Evolutionary conservation across 768 basidiomycete genomes (phyloP).

Genomic region (Pulveroboletus sp.): DNA sequence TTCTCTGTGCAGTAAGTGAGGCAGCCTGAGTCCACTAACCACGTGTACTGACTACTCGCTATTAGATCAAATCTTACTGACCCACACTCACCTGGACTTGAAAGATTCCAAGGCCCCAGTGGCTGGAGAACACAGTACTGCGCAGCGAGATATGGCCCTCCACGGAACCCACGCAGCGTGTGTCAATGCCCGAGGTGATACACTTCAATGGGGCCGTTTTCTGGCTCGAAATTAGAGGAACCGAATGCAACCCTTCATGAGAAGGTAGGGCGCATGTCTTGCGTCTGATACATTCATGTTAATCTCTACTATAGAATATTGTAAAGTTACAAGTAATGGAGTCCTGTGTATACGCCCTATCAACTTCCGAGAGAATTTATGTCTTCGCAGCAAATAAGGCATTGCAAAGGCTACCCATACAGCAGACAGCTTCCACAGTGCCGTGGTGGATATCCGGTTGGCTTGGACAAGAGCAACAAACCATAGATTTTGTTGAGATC

Average conservation of each 20-base stretch:
- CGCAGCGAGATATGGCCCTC: slow-evolving; percentile 70
- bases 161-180: slow-evolving; percentile 69
- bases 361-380: slow-evolving; percentile 73
- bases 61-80: slow-evolving; percentile 47
- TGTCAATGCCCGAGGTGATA: slow-evolving; percentile 75
- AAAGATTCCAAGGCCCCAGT: slow-evolving; percentile 51
- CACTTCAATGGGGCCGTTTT: slow-evolving; percentile 82
- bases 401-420: slow-evolving; percentile 42
- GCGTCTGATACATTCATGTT: neutral
- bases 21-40: neutral
- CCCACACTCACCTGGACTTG: slow-evolving; percentile 36
- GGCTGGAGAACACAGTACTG: slow-evolving; percentile 67
- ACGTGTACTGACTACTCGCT: neutral
- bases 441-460: slow-evolving; percentile 64
- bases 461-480: slow-evolving; percentile 50
- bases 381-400: slow-evolving; percentile 53
- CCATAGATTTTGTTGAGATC: slow-evolving; percentile 61
- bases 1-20: slow-evolving; percentile 55
- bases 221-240: slow-evolving; percentile 31
- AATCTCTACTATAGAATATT: slow-evolving; percentile 54
- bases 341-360: slow-evolving; percentile 72
- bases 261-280: slow-evolving; percentile 44
- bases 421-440: slow-evolving; percentile 41
- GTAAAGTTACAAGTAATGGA: slow-evolving; percentile 57
- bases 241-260: slow-evolving; percentile 60